Evolutionary conservation across 2,329 filamentous ascomycete species (phyloP).

Genomic region (Fusarium longipes): DNA sequence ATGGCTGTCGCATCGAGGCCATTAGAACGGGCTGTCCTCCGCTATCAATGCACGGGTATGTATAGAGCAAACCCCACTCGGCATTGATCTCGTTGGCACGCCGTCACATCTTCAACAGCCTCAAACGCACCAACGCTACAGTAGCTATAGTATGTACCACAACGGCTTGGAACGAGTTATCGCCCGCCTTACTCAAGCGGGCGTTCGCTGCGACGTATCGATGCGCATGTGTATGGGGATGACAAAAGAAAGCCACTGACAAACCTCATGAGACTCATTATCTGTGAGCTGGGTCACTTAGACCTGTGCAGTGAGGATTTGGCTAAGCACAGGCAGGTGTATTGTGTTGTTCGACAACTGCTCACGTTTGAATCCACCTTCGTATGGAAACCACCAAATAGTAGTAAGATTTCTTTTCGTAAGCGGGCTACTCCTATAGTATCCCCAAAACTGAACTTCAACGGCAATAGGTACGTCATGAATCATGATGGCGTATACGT

Average conservation of each 20-base stretch:
- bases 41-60: constrained; percentile 11
- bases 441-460: constrained; percentile 15
- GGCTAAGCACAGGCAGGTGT: background rate
- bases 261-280: constrained; percentile 31
- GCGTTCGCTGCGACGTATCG: constrained; percentile 10
- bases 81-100: constrained; percentile 8
- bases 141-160: constrained; percentile 1
- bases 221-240: constrained; percentile 14
- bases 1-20: background rate
- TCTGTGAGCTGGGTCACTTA: constrained; percentile 17
- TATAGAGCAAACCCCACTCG: constrained; percentile 23
- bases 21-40: constrained; percentile 2
- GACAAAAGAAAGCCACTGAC: constrained; percentile 12
- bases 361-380: background rate
- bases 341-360: background rate
- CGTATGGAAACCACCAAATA: background rate
- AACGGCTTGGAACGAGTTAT: constrained; percentile 6
- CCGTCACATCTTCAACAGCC: constrained; percentile 31
- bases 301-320: constrained; percentile 6
- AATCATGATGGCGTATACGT: constrained; percentile 16
- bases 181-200: background rate
- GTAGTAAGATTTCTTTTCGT: constrained; percentile 11
- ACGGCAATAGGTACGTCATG: constrained; percentile 23
- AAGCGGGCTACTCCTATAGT: constrained; percentile 5
- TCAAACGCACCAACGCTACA: constrained; percentile 32